These are phyloP conservation scores for Globisporangium sylvaticum DNA, from an alignment of 352 stramenopile genomes.

Conservation along the genomic window DNA sequence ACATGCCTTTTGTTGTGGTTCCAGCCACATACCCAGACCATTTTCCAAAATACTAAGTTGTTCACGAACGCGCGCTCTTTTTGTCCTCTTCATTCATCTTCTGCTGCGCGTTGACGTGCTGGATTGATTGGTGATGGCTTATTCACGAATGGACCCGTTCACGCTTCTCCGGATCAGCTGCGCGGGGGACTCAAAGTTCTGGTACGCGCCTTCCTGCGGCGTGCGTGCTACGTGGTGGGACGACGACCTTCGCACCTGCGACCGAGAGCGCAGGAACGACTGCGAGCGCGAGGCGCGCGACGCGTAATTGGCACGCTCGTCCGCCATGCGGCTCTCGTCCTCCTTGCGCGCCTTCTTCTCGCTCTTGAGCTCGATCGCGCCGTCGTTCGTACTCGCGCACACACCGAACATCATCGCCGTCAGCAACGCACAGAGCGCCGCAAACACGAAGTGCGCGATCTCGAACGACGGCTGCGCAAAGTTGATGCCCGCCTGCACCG, in stretches of 20 bases:
- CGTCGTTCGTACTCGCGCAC: slow-evolving; percentile 76
- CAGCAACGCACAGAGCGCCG: slow-evolving; percentile 55
- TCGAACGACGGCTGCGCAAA: slow-evolving; percentile 65
- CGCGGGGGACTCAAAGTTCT: slow-evolving; percentile 77
- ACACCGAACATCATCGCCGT: slow-evolving; percentile 76
- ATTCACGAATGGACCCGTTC: slow-evolving; percentile 5
- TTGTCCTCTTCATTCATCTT: background rate
- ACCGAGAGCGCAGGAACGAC: slow-evolving; percentile 72
- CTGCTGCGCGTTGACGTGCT: background rate
- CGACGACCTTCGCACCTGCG: slow-evolving; percentile 50
- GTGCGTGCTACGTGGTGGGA: slow-evolving; percentile 50
- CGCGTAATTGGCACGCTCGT: slow-evolving; percentile 42
- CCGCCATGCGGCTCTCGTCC: slow-evolving; percentile 30
- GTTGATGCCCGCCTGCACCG: slow-evolving; percentile 62
- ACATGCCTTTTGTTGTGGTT: background rate
- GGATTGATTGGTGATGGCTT: background rate
- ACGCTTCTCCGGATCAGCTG: slow-evolving; percentile 10
- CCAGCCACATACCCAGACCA: background rate
- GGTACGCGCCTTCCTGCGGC: slow-evolving; percentile 59
- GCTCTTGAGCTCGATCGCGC: slow-evolving; percentile 81
- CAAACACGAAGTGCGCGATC: slow-evolving; percentile 74
- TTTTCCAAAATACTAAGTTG: background rate
- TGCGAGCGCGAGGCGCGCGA: slow-evolving; percentile 66
- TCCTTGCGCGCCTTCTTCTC: slow-evolving; percentile 78
- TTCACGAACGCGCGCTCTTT: background rate